Evolutionary conservation across 768 basidiomycete species (phyloP), one percentile per base, ranked within the genome.

Genomic region (Tylopilus subfusipes): DNA sequence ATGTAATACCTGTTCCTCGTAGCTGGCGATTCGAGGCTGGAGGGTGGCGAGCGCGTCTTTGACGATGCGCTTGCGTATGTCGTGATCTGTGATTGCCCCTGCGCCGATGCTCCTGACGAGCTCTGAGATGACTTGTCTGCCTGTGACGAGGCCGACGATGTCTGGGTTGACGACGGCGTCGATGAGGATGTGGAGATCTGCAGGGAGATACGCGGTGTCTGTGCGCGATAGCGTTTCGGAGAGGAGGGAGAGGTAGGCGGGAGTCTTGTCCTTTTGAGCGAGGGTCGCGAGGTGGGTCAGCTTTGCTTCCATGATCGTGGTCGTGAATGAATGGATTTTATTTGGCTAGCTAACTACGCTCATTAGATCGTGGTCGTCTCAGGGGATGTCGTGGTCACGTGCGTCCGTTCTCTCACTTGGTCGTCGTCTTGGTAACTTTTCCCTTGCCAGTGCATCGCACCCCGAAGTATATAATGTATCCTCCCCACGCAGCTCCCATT

Each of bases 1-100:
- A n/a, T n/a, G 82, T 16, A 3, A 61, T 63, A 93, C 97, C 80
- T 97, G 94, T 72, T 98, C 94, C 68, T 99, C 96, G 64, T 91
- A 96, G 69, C 88, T 93, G 57, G 91, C 92, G 61, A 93, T 81
- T 52, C 90, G 79, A 19, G 88, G 83, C 67, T 92, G 85, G 36
- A 90, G 74, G 30, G 82, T 78, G 19, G 76, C 73, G 31, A 97
- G 77, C 0, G 88, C 86, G 39, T 86, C 84, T 67, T 91, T 78
- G 9, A 97, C 83, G 39, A 95, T 79, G 52, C 78, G 78, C 68
- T 90, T 90, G 62, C 82, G 81, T 16, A 82, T 64, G 11, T 85
- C 83, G 14, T 75, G 63, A 61, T 83, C 73, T 42, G 78, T 73
- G 61, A 88, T 75, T 3, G 66, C 69, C 29, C 81, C 82, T 36